Evolutionary conservation across 1,284 basidiomycete genomes (phyloP), one percentile per base, ranked within the genome.

Genomic region (Cryptococcus jaspeensis): DNA sequence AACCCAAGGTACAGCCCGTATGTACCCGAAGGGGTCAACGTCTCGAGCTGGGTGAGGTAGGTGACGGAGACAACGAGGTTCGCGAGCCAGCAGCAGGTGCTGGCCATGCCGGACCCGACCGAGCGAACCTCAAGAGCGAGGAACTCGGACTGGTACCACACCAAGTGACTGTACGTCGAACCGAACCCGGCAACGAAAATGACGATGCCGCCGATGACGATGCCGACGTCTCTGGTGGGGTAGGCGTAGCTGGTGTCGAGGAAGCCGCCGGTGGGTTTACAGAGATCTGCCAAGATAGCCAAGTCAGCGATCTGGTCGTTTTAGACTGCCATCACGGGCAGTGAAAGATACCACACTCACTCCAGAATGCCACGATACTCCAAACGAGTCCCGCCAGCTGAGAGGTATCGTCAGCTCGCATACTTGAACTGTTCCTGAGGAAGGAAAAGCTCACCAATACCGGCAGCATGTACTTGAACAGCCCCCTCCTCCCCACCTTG

Each of bases 111-210:
- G 2, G 54, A 54, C 16, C 73, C 74, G 9, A 66, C 45, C 36
- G 69, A 70, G 20, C 74, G 64, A 13, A 71, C 70, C 53, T 75
- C 67, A 23, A 73, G 67, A 6, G 67, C 59, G 42, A 72, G 63
- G 61, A 72, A 70, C 51, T 76, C 74, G 39, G 61, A 60, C 44
- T 63, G 61, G 50, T 69, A 70, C 74, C 75, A 77, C 16, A 67
- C 66, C 7, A 77, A 61, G 53, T 73, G 72, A 15, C 69, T 67
- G 32, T 73, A 66, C 37, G 70, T 66, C 16, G 65, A 48, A 18
- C 73, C 75, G 52, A 74, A 78, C 22, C 64, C 64, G 32, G 60
- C 55, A 32, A 70, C 64, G 53, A 71, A 75, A 28, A 73, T 52
- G 18, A 76, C 70, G 45, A 66, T 62, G 48, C 67, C 67, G 22